A percentile compares a stretch with the other conserved stretches of the same genome.
Conservation (phyloP, 1,284 basidiomycete species). For the Blastosporella zonata region DNA sequence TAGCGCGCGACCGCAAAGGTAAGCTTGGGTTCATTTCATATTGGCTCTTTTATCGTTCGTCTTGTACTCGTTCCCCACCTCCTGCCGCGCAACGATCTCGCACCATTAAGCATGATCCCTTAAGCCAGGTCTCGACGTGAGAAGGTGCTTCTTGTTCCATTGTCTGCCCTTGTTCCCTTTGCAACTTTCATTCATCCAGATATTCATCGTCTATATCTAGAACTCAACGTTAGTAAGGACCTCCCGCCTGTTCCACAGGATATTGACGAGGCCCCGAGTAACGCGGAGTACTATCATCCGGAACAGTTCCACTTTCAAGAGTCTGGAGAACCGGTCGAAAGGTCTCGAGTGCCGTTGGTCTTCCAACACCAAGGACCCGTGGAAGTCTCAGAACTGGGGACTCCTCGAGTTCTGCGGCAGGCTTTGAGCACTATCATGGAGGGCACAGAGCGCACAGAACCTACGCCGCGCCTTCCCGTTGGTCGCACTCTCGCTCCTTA, state of each 20-base stretch:
- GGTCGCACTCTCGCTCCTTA: conserved; percentile 36
- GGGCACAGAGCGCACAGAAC: conserved; percentile 59
- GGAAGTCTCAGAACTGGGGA: conserved; percentile 17
- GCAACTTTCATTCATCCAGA: conserved; percentile 5
- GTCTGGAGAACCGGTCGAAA: conserved; percentile 25
- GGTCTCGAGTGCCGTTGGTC: conserved; percentile 53
- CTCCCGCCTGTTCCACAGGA: conserved; percentile 23
- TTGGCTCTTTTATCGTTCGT: conserved; percentile 30
- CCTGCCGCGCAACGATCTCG: conserved; percentile 14
- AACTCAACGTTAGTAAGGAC: conserved; percentile 22
- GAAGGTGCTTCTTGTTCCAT: conserved; percentile 43
- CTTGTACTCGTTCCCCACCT: conserved; percentile 19
- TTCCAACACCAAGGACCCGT: conserved; percentile 40
- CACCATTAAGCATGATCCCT: conserved; percentile 9
- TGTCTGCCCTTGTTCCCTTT: conserved; percentile 10
- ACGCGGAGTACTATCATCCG: conserved; percentile 22
- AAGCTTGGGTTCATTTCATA: conserved; percentile 35
- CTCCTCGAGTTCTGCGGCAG: conserved; percentile 12
- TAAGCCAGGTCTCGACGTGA: conserved; percentile 23
- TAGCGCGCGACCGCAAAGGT: conserved; percentile 81
- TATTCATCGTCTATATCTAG: conserved; percentile 17
- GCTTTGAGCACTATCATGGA: conserved; percentile 63
- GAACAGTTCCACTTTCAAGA: conserved; percentile 21
- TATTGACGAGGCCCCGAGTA: conserved; percentile 18
- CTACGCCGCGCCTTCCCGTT: conserved; percentile 43